Evolutionary conservation across 2,329 filamentous ascomycete genomes (phyloP), one percentile per base, ranked within the genome.

Genomic region (Fragosphaeria purpurea): DNA sequence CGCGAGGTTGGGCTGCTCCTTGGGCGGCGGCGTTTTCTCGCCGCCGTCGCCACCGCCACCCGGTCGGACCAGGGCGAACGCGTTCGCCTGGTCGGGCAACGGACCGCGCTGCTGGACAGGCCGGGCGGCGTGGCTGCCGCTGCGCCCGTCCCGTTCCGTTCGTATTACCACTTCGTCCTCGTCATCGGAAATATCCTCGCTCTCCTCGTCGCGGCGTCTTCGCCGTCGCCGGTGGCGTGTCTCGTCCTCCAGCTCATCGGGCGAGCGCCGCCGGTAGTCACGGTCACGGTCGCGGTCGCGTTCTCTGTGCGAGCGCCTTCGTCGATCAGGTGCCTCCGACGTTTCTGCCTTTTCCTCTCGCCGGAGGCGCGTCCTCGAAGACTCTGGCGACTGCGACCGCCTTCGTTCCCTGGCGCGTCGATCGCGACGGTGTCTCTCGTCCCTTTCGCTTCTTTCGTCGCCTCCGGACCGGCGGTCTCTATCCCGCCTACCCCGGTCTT

Each of bases 1-100:
- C 22, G 77, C 80, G 66, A 85, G 95, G 67, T 96, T 98, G 41
- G 90, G 86, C 65, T 89, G 90, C 64, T 97, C 84, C 62, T 93
- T 90, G 53, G 85, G 51, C 54, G 76, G 72, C 44, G 72, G 67
- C 6, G 51, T 48, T 8, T 50, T 49, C 30, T 70, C 71, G 44
- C 75, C 52, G 8, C 47, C 48, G 43, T 75, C 46, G 9, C 33
- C 47, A 9, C 39, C 67, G 44, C 75, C 53, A 9, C 42, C 48
- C 12, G 40, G 75, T 7, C 67, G 73, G 31, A 70, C 75, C 32
- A 78, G 60, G 43, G 80, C 78, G 56, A 82, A 83, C 1, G 78
- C 78, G 56, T 74, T 74, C 40, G 70, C 70, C 59, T 84, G 80
- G 1, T 79, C 79, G 2, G 79, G 79, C 9, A 83, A 65, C 0